A percentile compares a stretch with the other conserved stretches of the same genome.
phyloP scores from a whole-genome alignment of 345 rosid species.

The Eucalyptus brandiana region DNA sequence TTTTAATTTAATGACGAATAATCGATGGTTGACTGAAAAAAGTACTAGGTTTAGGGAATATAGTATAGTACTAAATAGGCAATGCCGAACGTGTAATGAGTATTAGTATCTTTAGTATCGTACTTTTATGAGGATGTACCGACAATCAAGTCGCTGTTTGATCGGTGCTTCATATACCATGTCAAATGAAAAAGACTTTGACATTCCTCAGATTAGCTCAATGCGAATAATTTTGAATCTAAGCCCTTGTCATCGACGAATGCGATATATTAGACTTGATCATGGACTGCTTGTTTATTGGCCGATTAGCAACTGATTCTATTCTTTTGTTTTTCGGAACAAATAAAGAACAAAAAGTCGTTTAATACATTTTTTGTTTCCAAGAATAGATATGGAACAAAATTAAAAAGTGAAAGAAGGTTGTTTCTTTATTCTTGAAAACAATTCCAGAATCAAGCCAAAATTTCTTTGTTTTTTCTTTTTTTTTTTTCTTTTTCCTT shows the following conservation, averaged over 20 bases:
- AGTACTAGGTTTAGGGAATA: not conserved
- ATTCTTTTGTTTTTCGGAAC: too few relatives aligned
- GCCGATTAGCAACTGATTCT: too few relatives aligned
- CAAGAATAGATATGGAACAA: rapidly evolving
- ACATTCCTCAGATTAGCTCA: not conserved
- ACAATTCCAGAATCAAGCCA: rapidly evolving
- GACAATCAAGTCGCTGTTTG: not conserved
- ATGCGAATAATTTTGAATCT: not conserved
- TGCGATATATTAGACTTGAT: not conserved
- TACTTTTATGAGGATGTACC: not conserved
- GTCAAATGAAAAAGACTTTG: not conserved
- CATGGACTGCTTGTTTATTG: not conserved
- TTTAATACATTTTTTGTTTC: too few relatives aligned
- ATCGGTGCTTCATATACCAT: not conserved
- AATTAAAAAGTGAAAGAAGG: too few relatives aligned
- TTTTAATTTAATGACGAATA: not conserved
- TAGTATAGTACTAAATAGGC: not conserved
- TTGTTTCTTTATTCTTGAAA: too few relatives aligned
- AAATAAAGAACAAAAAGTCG: too few relatives aligned
- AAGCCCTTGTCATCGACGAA: not conserved
- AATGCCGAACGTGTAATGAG: not conserved
- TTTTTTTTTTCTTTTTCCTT: too few relatives aligned
- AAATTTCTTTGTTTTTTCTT: too few relatives aligned
- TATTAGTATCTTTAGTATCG: not conserved
- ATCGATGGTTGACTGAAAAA: not conserved